Conservation (phyloP, 805 yeast species). For the Schwanniomyces pseudopolymorphus region DNA sequence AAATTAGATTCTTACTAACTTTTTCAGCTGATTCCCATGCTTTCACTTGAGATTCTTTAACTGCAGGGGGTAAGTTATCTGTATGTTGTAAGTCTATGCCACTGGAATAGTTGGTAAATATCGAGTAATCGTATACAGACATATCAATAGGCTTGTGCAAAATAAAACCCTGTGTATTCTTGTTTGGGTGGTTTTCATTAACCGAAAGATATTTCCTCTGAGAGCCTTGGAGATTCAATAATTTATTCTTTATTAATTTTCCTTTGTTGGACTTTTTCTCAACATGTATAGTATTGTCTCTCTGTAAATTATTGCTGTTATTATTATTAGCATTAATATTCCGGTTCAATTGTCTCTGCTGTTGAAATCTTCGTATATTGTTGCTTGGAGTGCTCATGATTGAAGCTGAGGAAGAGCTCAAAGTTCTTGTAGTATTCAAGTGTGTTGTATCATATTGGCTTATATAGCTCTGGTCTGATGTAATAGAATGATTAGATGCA, state of each 20-base stretch:
- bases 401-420: slow-evolving; percentile 37
- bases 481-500: slow-evolving; percentile 12
- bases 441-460: slow-evolving; percentile 16
- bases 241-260: slow-evolving; percentile 31
- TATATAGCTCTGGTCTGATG: slow-evolving; percentile 10
- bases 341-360: slow-evolving; percentile 13
- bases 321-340: slow-evolving; percentile 5
- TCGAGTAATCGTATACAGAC: slow-evolving; percentile 37
- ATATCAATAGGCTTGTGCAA: slow-evolving; percentile 31
- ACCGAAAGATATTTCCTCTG: slow-evolving; percentile 21
- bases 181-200: slow-evolving; percentile 15
- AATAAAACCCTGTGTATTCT: slow-evolving; percentile 22
- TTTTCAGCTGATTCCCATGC: slow-evolving; percentile 49
- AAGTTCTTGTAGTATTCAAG: slow-evolving; percentile 26
- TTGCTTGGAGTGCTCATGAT: slow-evolving; percentile 44
- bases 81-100: slow-evolving; percentile 15
- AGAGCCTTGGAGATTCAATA: slow-evolving; percentile 40
- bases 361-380: slow-evolving; percentile 33
- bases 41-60: slow-evolving; percentile 40
- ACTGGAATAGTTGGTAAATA: slow-evolving; percentile 25
- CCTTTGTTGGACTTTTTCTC: slow-evolving; percentile 21
- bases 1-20: slow-evolving; percentile 34
- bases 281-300: slow-evolving; percentile 1
- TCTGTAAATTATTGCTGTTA: slow-evolving; percentile 5
- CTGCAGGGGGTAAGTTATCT: slow-evolving; percentile 27